These are phyloP conservation scores for Corniculantispora saksenae DNA, from an alignment of 2,329 filamentous ascomycete genomes.

Conservation along the genomic window DNA sequence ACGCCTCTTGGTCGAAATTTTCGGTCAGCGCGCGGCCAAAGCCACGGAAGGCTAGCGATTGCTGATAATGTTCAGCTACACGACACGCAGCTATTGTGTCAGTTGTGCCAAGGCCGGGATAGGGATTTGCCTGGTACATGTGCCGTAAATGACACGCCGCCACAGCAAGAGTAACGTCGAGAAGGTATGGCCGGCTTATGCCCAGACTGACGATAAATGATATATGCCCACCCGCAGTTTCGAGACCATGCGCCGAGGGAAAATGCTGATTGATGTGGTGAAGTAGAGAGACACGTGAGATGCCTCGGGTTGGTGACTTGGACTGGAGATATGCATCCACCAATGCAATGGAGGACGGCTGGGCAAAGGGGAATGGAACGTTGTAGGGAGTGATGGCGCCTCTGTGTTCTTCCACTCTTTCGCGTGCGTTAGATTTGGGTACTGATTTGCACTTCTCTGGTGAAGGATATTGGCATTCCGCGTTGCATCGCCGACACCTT, in stretches of 20 bases:
- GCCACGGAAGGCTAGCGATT: conserved; percentile 24
- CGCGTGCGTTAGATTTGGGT: too few species aligned
- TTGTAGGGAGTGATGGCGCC: conserved; percentile 6
- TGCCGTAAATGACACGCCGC: conserved; percentile 28
- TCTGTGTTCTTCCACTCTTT: background rate
- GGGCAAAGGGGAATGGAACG: conserved; percentile 15
- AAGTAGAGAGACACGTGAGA: conserved; percentile 23
- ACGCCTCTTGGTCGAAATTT: conserved; percentile 23
- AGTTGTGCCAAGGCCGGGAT: background rate
- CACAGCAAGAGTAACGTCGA: conserved; percentile 27
- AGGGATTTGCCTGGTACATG: conserved; percentile 18
- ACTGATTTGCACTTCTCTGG: background rate
- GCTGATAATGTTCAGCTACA: conserved; percentile 28
- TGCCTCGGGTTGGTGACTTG: conserved; percentile 18
- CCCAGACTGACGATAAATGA: conserved; percentile 21
- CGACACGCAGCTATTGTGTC: conserved; percentile 10
- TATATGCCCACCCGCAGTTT: conserved; percentile 15
- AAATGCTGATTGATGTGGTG: conserved; percentile 23
- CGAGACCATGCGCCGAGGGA: conserved; percentile 5
- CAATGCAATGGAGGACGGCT: background rate
- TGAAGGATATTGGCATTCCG: conserved; percentile 19
- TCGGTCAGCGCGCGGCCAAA: conserved; percentile 26
- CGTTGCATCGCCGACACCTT: conserved; percentile 25
- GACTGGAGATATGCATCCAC: background rate
- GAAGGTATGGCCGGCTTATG: conserved; percentile 23